Conservation (phyloP, 1,284 basidiomycete species). For the Sutorius eximius region DNA sequence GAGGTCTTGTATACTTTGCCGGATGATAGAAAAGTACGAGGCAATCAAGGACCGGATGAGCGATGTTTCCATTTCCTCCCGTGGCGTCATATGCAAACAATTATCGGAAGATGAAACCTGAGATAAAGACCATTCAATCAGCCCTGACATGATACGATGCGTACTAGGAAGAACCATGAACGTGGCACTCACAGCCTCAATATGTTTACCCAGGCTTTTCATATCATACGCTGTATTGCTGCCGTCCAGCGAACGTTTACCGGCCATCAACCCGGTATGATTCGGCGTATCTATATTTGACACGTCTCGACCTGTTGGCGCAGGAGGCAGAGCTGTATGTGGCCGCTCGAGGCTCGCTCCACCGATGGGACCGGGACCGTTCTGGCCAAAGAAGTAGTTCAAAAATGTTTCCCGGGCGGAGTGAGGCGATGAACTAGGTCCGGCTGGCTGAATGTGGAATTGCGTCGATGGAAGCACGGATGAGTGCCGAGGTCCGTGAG, state of each 20-base stretch:
- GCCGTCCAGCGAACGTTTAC: slow-evolving; percentile 68
- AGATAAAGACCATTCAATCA: slow-evolving; percentile 4
- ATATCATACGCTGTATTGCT: slow-evolving; percentile 93
- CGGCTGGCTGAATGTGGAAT: slow-evolving; percentile 33
- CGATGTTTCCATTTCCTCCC: slow-evolving; percentile 95
- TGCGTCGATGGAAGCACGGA: slow-evolving; percentile 26
- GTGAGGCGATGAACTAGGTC: slow-evolving; percentile 43
- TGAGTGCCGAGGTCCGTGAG: slow-evolving; percentile 37
- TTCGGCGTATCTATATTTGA: slow-evolving; percentile 51
- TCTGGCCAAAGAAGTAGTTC: slow-evolving; percentile 94
- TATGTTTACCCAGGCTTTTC: slow-evolving; percentile 97
- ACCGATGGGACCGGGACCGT: slow-evolving; percentile 64
- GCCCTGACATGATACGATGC: slow-evolving; percentile 3
- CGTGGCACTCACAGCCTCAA: slow-evolving; percentile 74
- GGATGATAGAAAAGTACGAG: slow-evolving; percentile 95
- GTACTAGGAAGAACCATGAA: slow-evolving; percentile 1
- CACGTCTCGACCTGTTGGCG: slow-evolving; percentile 60
- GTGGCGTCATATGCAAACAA: slow-evolving; percentile 58
- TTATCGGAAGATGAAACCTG: slow-evolving; percentile 46
- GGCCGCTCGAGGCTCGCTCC: slow-evolving; percentile 47
- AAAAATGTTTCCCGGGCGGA: slow-evolving; percentile 86
- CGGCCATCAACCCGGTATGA: slow-evolving; percentile 61
- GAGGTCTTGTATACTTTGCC: slow-evolving; percentile 95
- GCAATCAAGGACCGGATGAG: slow-evolving; percentile 94
- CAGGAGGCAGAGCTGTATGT: slow-evolving; percentile 30